phyloP scores from a whole-genome alignment of 1,139 yeast genomes.

The Arxiozyma slooffiae region DNA sequence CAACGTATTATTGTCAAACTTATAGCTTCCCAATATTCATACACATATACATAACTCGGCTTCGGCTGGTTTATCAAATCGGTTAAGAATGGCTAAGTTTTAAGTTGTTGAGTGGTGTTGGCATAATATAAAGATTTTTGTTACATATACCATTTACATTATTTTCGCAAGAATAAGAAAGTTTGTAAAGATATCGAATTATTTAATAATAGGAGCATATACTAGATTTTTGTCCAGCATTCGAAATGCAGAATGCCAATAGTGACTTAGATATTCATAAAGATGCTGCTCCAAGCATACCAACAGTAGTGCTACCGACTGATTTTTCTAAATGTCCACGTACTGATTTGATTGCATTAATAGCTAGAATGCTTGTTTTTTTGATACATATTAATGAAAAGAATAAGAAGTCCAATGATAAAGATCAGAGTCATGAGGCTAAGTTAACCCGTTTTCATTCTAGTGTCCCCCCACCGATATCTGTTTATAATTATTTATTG shows the following conservation, averaged over 20 bases:
- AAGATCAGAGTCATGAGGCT: constrained; percentile 8
- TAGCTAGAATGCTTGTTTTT: constrained; percentile 71
- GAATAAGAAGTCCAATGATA: background rate
- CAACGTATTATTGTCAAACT: background rate
- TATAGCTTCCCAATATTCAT: too few species aligned
- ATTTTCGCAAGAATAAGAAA: background rate
- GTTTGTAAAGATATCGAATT: background rate
- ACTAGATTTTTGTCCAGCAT: background rate
- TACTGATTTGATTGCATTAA: constrained; percentile 58
- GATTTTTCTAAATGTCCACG: constrained; percentile 47
- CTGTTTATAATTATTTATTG: constrained; percentile 64
- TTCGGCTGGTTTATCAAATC: background rate
- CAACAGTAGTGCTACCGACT: constrained; percentile 36
- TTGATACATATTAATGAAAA: constrained; percentile 59
- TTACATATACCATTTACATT: background rate
- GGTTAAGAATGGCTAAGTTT: background rate
- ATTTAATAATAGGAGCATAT: background rate
- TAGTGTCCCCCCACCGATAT: constrained; percentile 80
- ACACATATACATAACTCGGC: background rate
- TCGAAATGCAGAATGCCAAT: constrained; percentile 1
- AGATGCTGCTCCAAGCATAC: background rate
- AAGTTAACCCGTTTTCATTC: constrained; percentile 81
- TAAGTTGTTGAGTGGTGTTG: background rate
- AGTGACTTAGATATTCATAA: background rate
- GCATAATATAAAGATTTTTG: background rate